Evolutionary conservation across 257 asterid species (phyloP).

Genomic region (Solanum lignicaule): DNA sequence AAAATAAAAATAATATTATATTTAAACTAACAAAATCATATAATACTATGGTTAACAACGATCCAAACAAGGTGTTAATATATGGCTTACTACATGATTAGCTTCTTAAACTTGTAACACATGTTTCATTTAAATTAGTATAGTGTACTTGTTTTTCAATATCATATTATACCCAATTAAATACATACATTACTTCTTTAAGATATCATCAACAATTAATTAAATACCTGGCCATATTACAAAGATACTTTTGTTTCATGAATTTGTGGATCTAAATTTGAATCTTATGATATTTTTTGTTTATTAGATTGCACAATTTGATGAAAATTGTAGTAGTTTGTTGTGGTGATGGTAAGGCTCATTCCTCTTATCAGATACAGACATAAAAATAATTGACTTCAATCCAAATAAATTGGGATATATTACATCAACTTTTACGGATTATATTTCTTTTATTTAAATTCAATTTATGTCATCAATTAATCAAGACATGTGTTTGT

Average conservation of each 20-base stretch:
- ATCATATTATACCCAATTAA: too few relatives aligned
- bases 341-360: neutral
- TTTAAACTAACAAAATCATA: too few relatives aligned
- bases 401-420: neutral
- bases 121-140: neutral
- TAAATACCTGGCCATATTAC: too few relatives aligned
- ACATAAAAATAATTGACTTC: neutral
- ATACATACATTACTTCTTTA: too few relatives aligned
- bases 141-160: neutral
- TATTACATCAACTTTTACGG: neutral
- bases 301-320: too few relatives aligned
- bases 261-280: too few relatives aligned
- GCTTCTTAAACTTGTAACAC: neutral
- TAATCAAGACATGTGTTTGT: neutral
- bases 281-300: too few relatives aligned
- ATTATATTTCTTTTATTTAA: neutral
- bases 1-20: too few relatives aligned
- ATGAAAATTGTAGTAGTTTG: neutral
- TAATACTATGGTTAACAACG: too few relatives aligned
- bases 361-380: neutral
- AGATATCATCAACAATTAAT: too few relatives aligned
- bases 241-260: too few relatives aligned
- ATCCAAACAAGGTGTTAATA: neutral
- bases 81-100: neutral
- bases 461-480: neutral